Evolutionary conservation across 2,329 filamentous ascomycete species (phyloP).

Genomic region (Neofusicoccum parvum): DNA sequence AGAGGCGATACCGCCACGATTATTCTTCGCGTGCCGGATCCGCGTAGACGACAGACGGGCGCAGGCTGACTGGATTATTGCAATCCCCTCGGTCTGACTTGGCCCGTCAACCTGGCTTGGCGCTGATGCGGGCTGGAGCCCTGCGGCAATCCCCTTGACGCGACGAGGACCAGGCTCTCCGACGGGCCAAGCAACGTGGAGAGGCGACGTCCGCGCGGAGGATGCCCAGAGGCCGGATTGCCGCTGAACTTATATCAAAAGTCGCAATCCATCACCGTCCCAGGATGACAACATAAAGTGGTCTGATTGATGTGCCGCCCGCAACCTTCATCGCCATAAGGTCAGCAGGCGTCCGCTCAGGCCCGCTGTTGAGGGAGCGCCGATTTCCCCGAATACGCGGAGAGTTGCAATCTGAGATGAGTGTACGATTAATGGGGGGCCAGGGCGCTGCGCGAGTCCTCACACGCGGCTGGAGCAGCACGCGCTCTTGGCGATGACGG

Average conservation of each 20-base stretch:
- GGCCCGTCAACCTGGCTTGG: constrained; percentile 8
- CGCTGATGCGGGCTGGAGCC: constrained; percentile 13
- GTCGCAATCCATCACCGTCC: neutral
- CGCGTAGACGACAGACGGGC: neutral
- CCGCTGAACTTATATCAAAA: neutral
- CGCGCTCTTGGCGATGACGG: neutral
- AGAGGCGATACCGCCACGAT: neutral
- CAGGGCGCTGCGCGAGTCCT: neutral
- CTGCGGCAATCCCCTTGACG: neutral
- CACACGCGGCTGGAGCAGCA: neutral
- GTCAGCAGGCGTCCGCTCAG: neutral
- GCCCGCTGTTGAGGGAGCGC: neutral
- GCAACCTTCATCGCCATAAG: neutral
- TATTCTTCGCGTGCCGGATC: neutral
- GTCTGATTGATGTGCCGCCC: neutral
- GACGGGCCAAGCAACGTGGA: neutral
- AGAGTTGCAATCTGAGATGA: neutral
- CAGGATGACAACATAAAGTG: neutral
- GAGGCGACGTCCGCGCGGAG: neutral
- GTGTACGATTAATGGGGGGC: neutral
- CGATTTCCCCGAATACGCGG: constrained; percentile 2
- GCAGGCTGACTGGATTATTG: neutral
- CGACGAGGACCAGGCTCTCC: neutral
- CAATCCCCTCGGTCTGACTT: constrained; percentile 3
- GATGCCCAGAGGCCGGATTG: neutral